These are phyloP conservation scores for Leptographium flavum DNA, from an alignment of 2,329 filamentous ascomycete genomes.

Conservation along the genomic window DNA sequence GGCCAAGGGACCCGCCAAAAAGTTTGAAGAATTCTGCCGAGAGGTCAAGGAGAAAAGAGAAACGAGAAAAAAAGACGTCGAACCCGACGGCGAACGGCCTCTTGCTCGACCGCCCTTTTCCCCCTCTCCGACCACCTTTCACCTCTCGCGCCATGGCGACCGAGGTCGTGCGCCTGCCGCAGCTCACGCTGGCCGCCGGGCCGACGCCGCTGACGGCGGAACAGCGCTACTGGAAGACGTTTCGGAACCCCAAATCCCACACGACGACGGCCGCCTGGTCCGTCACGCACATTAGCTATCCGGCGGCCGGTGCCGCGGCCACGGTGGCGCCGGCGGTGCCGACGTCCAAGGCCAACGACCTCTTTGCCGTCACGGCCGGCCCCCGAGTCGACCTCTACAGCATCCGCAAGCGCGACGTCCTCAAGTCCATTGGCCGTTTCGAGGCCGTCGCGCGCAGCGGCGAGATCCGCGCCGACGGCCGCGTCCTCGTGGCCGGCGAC, in stretches of 20 bases:
- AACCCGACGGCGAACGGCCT: neutral
- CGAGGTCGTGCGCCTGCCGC: constrained; percentile 65
- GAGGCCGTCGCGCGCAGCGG: constrained; percentile 82
- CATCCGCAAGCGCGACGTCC: constrained; percentile 73
- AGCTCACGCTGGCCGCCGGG: constrained; percentile 69
- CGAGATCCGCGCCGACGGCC: constrained; percentile 76
- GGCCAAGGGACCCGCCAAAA: no score
- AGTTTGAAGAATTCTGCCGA: no score
- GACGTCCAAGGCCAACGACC: constrained; percentile 42
- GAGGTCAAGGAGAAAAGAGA: no score
- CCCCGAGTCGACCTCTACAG: constrained; percentile 90
- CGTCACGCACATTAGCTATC: constrained; percentile 79
- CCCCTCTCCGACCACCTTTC: no score
- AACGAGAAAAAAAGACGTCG: neutral
- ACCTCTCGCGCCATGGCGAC: constrained; percentile 80
- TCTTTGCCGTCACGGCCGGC: constrained; percentile 90
- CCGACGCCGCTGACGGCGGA: constrained; percentile 77
- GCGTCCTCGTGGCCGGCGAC: constrained; percentile 80
- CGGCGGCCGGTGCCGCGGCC: constrained; percentile 28
- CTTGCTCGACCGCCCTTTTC: no score
- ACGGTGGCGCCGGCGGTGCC: constrained; percentile 25
- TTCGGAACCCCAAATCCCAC: constrained; percentile 80
- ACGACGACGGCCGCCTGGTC: constrained; percentile 83
- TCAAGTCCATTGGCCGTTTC: constrained; percentile 91
- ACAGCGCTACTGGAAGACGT: constrained; percentile 91